A percentile compares a stretch with the other conserved stretches of the same genome.
Evolutionary conservation across 192 early-diverging fungal species (phyloP).

Genomic region (Mycoemilia scoparia): DNA sequence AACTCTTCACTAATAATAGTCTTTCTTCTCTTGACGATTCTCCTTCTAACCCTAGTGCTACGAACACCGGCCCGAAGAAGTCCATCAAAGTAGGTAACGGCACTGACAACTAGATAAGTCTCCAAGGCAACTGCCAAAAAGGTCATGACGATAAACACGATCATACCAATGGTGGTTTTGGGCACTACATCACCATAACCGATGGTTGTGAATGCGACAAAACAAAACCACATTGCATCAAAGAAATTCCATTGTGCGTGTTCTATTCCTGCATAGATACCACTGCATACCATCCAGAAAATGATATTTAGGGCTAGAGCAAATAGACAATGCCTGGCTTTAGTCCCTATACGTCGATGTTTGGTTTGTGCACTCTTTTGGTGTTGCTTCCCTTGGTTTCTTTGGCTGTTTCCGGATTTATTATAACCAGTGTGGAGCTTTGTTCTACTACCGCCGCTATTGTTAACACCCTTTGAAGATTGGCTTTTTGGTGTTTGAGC

Average conservation of each 20-base stretch:
- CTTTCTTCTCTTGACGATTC: conserved; percentile 17
- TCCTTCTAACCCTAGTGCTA: conserved; percentile 16
- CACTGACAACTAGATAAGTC: conserved; percentile 25
- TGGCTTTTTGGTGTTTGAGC: no score
- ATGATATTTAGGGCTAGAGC: conserved; percentile 12
- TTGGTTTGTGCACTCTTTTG: no score
- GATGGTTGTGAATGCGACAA: conserved; percentile 30
- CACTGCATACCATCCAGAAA: conserved; percentile 21
- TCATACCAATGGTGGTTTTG: conserved; percentile 12
- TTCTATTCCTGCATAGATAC: conserved; percentile 18
- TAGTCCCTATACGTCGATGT: no score
- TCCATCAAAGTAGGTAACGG: conserved; percentile 20
- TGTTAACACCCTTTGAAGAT: no score
- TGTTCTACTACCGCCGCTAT: no score
- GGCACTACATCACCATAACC: conserved; percentile 28
- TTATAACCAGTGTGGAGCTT: no score
- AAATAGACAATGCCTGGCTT: conserved; percentile 1
- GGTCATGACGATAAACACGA: conserved; percentile 24
- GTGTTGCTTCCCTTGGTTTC: no score
- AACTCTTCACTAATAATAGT: conserved; percentile 25
- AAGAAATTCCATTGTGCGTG: conserved; percentile 18
- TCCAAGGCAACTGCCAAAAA: conserved; percentile 28
- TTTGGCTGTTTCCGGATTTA: no score
- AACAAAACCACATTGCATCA: conserved; percentile 30
- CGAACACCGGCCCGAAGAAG: conserved; percentile 8